phyloP scores from a whole-genome alignment of 371 early-diverging fungal genomes.

The Syncephalastrum racemosum region DNA sequence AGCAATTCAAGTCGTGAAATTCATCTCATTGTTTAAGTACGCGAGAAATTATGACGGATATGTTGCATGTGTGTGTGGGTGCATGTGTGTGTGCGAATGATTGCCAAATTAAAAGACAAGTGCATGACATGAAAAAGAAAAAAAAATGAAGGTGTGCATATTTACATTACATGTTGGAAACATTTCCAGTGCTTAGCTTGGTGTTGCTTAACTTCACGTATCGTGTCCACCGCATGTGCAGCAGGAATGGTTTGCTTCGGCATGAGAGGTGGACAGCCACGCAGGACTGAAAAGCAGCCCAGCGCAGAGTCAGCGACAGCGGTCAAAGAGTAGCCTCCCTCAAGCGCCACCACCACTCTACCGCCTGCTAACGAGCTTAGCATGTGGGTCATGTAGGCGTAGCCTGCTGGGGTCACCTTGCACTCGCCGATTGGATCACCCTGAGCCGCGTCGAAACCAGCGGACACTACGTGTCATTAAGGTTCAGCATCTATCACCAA shows the following conservation, averaged over 20 bases:
- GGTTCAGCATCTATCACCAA: not conserved
- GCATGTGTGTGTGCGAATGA: too few species aligned
- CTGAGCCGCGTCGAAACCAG: slow-evolving; percentile 90
- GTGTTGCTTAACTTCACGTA: slow-evolving; percentile 44
- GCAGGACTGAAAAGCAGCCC: slow-evolving; percentile 73
- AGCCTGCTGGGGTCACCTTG: slow-evolving; percentile 80
- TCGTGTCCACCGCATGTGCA: slow-evolving; percentile 43
- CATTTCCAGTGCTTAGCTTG: slow-evolving; percentile 57
- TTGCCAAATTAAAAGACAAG: too few species aligned
- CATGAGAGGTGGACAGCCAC: slow-evolving; percentile 58
- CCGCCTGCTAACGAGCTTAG: slow-evolving; percentile 72
- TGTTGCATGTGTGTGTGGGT: too few species aligned
- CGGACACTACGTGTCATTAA: slow-evolving; percentile 55
- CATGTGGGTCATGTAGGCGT: slow-evolving; percentile 84
- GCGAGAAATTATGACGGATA: too few species aligned
- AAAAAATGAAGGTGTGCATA: too few species aligned
- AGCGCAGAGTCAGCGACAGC: slow-evolving; percentile 73
- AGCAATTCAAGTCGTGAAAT: too few species aligned
- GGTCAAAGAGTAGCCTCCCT: slow-evolving; percentile 84
- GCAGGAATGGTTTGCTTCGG: slow-evolving; percentile 37
- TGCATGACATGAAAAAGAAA: too few species aligned
- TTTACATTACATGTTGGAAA: not conserved
- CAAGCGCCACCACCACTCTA: slow-evolving; percentile 74
- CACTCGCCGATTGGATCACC: slow-evolving; percentile 88
- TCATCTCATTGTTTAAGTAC: too few species aligned